Percentiles rank a stretch among this genome's conserved stretches.
phyloP scores from a whole-genome alignment of 495 filamentous ascomycete species.

The Pseudevernia furfuracea region DNA sequence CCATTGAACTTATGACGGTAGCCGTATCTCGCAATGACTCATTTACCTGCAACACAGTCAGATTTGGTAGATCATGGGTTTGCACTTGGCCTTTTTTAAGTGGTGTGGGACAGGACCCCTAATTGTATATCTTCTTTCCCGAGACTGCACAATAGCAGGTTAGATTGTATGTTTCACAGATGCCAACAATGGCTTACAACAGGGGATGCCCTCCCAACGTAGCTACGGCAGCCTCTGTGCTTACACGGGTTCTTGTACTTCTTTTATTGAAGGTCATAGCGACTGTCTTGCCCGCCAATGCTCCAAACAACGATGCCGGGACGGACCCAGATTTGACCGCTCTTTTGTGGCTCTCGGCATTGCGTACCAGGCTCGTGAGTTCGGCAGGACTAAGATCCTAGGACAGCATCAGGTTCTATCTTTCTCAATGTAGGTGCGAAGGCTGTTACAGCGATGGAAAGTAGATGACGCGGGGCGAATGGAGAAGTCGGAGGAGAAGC shows the following conservation, averaged over 20 bases:
- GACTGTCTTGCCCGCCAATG: constrained; percentile 67
- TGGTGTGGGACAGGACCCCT: constrained; percentile 40
- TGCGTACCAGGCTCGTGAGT: constrained; percentile 70
- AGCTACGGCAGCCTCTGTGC: constrained; percentile 78
- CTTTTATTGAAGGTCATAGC: constrained; percentile 96
- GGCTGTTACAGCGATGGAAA: constrained; percentile 54
- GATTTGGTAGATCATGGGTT: constrained; percentile 30
- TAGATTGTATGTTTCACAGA: neutral
- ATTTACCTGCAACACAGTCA: constrained; percentile 43
- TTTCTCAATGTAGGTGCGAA: neutral
- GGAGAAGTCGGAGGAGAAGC: constrained; percentile 33
- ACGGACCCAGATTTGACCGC: constrained; percentile 65
- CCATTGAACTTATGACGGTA: constrained; percentile 86
- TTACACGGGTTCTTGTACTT: constrained; percentile 84
- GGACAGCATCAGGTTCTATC: neutral
- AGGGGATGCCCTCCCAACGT: constrained; percentile 86
- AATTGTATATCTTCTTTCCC: constrained; percentile 92
- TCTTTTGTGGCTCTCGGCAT: constrained; percentile 67
- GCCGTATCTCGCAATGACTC: constrained; percentile 87
- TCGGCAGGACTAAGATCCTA: constrained; percentile 71
- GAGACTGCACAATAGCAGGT: constrained; percentile 33
- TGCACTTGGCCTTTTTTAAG: constrained; percentile 28
- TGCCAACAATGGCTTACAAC: constrained; percentile 42
- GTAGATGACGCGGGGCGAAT: constrained; percentile 67
- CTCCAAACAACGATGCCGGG: constrained; percentile 47